Base-by-base conservation (phyloP, 2,329 filamentous ascomycete genomes). In the Ilyonectria sp. region DNA sequence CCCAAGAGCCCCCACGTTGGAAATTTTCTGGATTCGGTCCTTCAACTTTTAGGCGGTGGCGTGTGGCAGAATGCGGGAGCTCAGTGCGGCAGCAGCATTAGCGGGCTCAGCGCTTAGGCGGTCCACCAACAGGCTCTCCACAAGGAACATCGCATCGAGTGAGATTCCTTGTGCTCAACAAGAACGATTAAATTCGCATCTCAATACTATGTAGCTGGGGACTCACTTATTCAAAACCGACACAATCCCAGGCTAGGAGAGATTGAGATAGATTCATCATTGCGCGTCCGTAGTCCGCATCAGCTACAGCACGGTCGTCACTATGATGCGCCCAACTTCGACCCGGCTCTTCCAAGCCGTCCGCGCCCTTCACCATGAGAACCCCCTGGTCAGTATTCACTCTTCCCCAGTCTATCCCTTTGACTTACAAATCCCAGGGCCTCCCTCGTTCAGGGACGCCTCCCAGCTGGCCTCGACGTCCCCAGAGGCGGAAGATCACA, bases 401-500 rank as follows among this genome's bases (percentile, higher is more conserved):
- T 47, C 8, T 43, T 33, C n/a, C 6, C 3, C 21, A 37, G 6
- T 15, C 2, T 23, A 17, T 55, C 8, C 10, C 29, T n/a, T 23
- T 61, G 6, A 52, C 46, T 53, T 21, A 26, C 33, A 23, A 33
- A 52, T 1, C 19, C 0, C 7, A 98, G 95, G 95, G 95, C 29
- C 89, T 98, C 17, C 95, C 95, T 21, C 90, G 91, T 69, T 93
- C 92, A 21, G 94, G 92, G 35, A 84, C 83, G 2, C 82, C 83
- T 5, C 83, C 83, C 2, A 81, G 69, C n/a, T 85, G 83, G 82
- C 90, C 93, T 60, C 93, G 94, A 26, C 87, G 97, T 11, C 95
- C 96, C 0, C 89, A 94, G 74, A 91, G 92, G 76, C 89, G 94
- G 71, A 91, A 89, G 74, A 97, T 99, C 73, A 88, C 89, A 29